Evolutionary conservation across 2,329 filamentous ascomycete genomes (phyloP).

Genomic region (Neonectria ditissima): DNA sequence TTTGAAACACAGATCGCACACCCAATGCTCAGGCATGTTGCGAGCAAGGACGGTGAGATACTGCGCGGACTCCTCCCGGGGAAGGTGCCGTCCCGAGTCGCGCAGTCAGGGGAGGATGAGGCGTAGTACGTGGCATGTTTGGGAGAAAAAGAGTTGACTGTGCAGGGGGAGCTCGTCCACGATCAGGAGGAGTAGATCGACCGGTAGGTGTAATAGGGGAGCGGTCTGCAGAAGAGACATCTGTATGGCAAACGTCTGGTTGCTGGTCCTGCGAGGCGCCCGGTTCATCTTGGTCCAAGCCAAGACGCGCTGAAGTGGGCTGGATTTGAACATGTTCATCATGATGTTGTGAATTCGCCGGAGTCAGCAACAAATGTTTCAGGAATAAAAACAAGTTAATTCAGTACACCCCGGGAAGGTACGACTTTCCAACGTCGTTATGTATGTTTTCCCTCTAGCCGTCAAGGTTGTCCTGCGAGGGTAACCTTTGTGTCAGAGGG

Average conservation of each 20-base stretch:
- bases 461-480: not conserved
- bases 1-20: constrained; percentile 25
- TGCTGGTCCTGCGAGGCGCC: no score
- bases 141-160: constrained; percentile 14
- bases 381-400: no score
- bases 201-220: constrained; percentile 5
- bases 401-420: no score
- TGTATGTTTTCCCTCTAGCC: not conserved
- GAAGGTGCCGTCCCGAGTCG: not conserved
- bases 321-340: not conserved
- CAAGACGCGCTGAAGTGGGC: not conserved
- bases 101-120: not conserved
- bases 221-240: not conserved
- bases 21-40: constrained; percentile 26
- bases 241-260: not conserved
- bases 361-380: not conserved
- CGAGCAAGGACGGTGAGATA: constrained; percentile 21
- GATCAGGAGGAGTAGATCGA: constrained; percentile 13
- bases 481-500: not conserved
- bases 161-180: not conserved
- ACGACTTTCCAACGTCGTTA: no score
- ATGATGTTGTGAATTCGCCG: no score
- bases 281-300: not conserved
- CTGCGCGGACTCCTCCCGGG: not conserved
- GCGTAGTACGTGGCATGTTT: constrained; percentile 4